Evolutionary conservation across 257 asterid species (phyloP), one percentile per base, ranked within the genome.

Genomic region (Scutellaria minor): DNA sequence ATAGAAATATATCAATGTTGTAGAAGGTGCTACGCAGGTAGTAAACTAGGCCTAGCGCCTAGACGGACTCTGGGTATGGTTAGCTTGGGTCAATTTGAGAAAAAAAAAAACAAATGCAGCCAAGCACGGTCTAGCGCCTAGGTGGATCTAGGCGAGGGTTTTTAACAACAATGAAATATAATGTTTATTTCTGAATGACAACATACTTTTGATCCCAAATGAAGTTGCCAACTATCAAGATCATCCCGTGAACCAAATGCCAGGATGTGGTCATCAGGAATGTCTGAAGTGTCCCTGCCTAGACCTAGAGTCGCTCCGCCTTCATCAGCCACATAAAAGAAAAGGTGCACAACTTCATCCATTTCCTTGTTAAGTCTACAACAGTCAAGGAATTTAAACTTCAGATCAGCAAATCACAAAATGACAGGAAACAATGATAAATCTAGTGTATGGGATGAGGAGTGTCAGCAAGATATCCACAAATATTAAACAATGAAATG

Each of bases 281-380:
- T 52, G 76, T 78, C 84, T 56, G 72, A 67, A 75, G 74, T 76
- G 63, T 83, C 80, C 64, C 83, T 71, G 48, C 95, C 97, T 78
- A 90, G 85, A 73, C 80, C 80, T 47, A 95, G 76, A 81, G 92
- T 71, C 78, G 47, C 76, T 72, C 89, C 96, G 68, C 83, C 84
- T 86, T 95, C 99, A 86, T 95, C 99, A 68, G 90, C 98, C 86
- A 95, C 78, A 78, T 95, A 95, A 83, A 95, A 95, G 91, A 92
- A 95, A 69, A 92, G 78, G 81, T 95, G 98, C 75, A 81, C 84
- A 62, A 37, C 70, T 72, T 83, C 82, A 75, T 80, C 79, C 83
- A 66, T 81, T 71, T 88, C 90, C 59, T 89, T 83, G 63, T 66
- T 70, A 79, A 58, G 80, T 59, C 87, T 82, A 57, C 77, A 48